A percentile compares a stretch with the other conserved stretches of the same genome.
Conservation (phyloP, 768 basidiomycete genomes). For the Hemileccinum rubropunctum region DNA sequence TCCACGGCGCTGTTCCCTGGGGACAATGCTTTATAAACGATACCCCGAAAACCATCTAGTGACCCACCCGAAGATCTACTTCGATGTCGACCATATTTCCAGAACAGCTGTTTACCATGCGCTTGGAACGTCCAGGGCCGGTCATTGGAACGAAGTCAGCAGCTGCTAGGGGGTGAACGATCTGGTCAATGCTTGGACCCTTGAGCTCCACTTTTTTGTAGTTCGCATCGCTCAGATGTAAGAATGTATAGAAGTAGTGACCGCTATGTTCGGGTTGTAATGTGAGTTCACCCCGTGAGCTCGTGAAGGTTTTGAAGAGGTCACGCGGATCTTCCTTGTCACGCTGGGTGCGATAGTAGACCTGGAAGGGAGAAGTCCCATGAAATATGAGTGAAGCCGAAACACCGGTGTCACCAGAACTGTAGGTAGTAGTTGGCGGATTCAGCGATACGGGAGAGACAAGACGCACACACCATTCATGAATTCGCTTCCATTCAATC, state of each 20-base stretch:
- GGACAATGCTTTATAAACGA: constrained; percentile 2
- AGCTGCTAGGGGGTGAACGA: constrained; percentile 85
- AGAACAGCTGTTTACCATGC: constrained; percentile 71
- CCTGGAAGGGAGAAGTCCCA: constrained; percentile 86
- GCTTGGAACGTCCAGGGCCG: constrained; percentile 45
- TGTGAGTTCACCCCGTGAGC: constrained; percentile 77
- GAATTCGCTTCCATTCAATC: constrained; percentile 85
- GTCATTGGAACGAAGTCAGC: constrained; percentile 60
- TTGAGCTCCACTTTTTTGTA: constrained; percentile 75
- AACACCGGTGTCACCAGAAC: constrained; percentile 90
- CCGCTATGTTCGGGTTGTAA: constrained; percentile 88
- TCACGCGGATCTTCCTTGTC: constrained; percentile 65
- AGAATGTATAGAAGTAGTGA: constrained; percentile 82
- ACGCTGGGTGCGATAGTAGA: constrained; percentile 73
- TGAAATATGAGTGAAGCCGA: constrained; percentile 82
- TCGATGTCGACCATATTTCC: constrained; percentile 73
- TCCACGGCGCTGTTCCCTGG: constrained; percentile 91
- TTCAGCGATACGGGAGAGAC: constrained; percentile 4
- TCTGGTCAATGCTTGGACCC: constrained; percentile 78
- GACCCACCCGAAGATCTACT: constrained; percentile 72
- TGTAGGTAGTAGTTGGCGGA: constrained; percentile 26
- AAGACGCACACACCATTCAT: constrained; percentile 67
- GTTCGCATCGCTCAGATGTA: constrained; percentile 76
- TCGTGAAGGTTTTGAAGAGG: constrained; percentile 55
- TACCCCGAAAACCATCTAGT: not conserved